Base-by-base conservation (phyloP, 148 eudicot genomes). In the Polygonum aviculare region DNA sequence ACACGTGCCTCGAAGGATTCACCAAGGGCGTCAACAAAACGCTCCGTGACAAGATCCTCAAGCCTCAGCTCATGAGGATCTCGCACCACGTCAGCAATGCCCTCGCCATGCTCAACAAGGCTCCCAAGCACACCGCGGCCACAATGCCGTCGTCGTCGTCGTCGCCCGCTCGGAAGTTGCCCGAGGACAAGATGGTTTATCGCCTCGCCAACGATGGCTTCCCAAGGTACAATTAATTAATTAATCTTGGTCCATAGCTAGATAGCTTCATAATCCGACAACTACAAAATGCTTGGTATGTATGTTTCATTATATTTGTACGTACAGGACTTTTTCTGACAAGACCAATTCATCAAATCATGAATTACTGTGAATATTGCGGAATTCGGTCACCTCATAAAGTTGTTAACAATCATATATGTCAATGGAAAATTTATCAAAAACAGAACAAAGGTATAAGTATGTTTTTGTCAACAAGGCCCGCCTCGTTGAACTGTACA, bases 1-100 rank as follows among this genome's bases (percentile, higher is more conserved):
- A 79, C 78, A 94, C 98, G 11, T 94, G 98, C 59, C 87, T 92
- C 1, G 97, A 94, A 38, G 98, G 97, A 1, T 84, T 94, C 75
- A 88, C 89, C 6, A 75, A 74, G 50, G 81, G 79, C 5, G 85
- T 88, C 16, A 79, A 81, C 35, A 73, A 76, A 69, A 80, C 83
- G 5, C 55, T 89, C 0, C 77, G 92, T 4, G 7, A 44, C 50
- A 55, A 74, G 11, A 74, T 14, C 77, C 76, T 94, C 0, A 78
- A 90, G 33, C 75, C 78, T 0, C 75, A 84, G 6, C 40, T 86
- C 48, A 22, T 39, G 0, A 79, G 72, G 1, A 87, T 94, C 50
- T 80, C 97, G 12, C 89, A 78, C 72, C 98, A 94, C 69, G 84
- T 94, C 39, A 94, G 98, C 70, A 94, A 94, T 74, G 80, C 87